Base-by-base conservation (phyloP, 208 protist species). In the Leishmania aethiopica region DNA sequence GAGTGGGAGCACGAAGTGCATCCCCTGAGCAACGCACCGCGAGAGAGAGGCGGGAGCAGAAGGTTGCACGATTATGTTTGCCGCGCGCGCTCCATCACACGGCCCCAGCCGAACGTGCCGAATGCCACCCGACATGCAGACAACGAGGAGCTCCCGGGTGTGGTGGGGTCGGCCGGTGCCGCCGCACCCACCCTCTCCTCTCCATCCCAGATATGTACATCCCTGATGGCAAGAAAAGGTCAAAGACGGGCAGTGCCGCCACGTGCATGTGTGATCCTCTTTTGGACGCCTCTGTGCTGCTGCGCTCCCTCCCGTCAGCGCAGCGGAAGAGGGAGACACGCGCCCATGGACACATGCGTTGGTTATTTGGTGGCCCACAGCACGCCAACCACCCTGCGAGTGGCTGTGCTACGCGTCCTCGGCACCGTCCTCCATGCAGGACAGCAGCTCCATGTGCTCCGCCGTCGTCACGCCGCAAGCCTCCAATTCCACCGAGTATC, bases 401-500 rank as follows among this genome's bases (percentile, higher is more conserved):
- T 74, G 42, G 22, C 51, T 74, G 69, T 35, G 17, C 53, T 78
- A 69, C 35, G 40, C 28, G 35, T 35, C 51, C 57, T 78, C 57
- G 57, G 53, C 49, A 37, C 72, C 70, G 51, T 85, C 82, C 53
- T 79, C 83, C 86, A 96, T 89, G 66, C 89, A 90, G 22, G 91
- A 91, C 8, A 96, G 85, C 70, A 94, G 86, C 57, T 86, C 85
- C 51, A 96, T 79, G 76, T 93, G 89, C n/a, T 75, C 77, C 37
- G 80, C 25, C 8, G 71, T 81, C 5, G 86, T 88, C 8, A 93
- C 73, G 19, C 93, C 93, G 40, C 89, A 92, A 45, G 87, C 84
- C 17, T 88, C 73, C 70, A 96, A 75, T 86, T 96, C 93, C 42
- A 86, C 84, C 25, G 82, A 66, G 78, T 91, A 96, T 13, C 88